Percentiles rank a stretch among this genome's conserved stretches.
Evolutionary conservation across 1,284 basidiomycete species (phyloP).

Genomic region (Cryptococcus sp.): DNA sequence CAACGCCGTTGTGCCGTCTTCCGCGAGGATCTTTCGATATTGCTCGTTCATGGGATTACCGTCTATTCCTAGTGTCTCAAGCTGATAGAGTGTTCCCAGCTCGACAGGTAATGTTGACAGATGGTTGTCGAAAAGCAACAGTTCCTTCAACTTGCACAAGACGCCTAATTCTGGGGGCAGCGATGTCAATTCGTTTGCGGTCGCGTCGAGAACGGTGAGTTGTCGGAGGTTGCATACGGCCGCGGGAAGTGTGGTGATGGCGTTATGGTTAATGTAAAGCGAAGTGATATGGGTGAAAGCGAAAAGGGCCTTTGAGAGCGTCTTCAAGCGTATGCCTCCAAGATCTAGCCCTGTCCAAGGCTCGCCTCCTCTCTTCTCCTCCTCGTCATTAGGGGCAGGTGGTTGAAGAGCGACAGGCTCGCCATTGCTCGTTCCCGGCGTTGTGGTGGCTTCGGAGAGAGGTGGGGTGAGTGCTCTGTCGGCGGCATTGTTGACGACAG

Average conservation of each 20-base stretch:
- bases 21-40: conserved; percentile 80
- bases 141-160: conserved; percentile 84
- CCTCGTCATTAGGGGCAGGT: conserved; percentile 36
- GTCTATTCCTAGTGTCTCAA: conserved; percentile 91
- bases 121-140: conserved; percentile 95
- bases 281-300: conserved; percentile 89
- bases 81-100: conserved; percentile 86
- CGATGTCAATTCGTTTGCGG: conserved; percentile 78
- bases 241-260: conserved; percentile 75
- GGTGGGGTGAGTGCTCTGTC: conserved; percentile 29
- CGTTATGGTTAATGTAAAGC: conserved; percentile 97
- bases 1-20: conserved; percentile 86
- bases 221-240: conserved; percentile 83
- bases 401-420: conserved; percentile 42
- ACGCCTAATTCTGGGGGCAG: conserved; percentile 90
- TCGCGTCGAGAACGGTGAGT: conserved; percentile 88
- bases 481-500: conserved; percentile 27
- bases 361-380: conserved; percentile 43
- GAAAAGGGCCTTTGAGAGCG: conserved; percentile 81
- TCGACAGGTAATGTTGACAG: conserved; percentile 81
- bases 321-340: conserved; percentile 92
- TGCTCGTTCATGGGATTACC: conserved; percentile 87
- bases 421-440: conserved; percentile 24
- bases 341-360: conserved; percentile 93
- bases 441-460: conserved; percentile 21